Evolutionary conservation across 1,284 basidiomycete genomes (phyloP), one percentile per base, ranked within the genome.

Genomic region (Ganoderma lingzhi): DNA sequence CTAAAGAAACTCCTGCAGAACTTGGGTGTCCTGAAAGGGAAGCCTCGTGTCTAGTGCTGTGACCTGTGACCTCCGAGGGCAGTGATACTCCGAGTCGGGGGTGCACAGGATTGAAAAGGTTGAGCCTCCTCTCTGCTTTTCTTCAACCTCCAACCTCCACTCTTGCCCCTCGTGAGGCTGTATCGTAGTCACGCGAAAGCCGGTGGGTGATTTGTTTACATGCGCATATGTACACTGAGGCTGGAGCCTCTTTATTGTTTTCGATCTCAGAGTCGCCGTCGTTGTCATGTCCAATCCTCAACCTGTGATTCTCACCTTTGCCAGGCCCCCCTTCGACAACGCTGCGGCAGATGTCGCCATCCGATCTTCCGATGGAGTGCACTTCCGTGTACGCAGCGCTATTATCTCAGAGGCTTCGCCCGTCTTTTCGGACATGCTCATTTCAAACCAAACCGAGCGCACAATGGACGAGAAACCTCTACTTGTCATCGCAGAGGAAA

Each of bases 341-440:
- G 48, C 65, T 12, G 23, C 68, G 19, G 62, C 75, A 72, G 72
- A 76, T 75, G 70, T 76, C 71, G 78, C 78, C 78, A 71, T 76
- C 71, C 75, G 73, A 69, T 69, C 78, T 69, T 75, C 75, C 14
- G 63, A 67, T 45, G 56, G 45, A 5, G 63, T 73, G 35, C 66
- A 67, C 75, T 71, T 72, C 32, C 59, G 62, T n/a, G 62, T 70
- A 15, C 58, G 67, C 42, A 70, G 63, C 32, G 51, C 56, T 23
- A 72, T 71, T 39, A 65, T 74, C 37, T 32, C 58, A 2, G 70
- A 71, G 30, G 67, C 78, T 61, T 77, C 77, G 75, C 72, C 64
- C 5, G 74, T 83, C 64, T 84, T 85, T 67, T 72, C 77, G 32
- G 73, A 76, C 28, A 82, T 84, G 80, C 80, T 84, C 62, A 32